phyloP scores from a whole-genome alignment of 2,329 filamentous ascomycete species.

The Phaeosphaeriaceae sp. region DNA sequence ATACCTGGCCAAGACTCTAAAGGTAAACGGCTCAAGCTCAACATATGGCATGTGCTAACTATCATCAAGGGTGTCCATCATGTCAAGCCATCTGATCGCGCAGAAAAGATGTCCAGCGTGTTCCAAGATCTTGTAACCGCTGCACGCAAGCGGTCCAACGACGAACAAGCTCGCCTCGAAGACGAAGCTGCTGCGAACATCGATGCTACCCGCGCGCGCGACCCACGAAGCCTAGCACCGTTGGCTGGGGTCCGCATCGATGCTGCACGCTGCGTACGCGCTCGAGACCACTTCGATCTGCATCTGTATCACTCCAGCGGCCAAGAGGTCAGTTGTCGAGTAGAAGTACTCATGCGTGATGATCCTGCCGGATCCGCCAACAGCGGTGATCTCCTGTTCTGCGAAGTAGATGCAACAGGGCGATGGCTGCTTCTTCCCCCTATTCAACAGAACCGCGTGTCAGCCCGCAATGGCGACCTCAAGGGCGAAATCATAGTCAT shows the following conservation, averaged over 20 bases:
- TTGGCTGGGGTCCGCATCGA: conserved; percentile 77
- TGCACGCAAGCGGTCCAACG: conserved; percentile 75
- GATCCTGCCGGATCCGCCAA: conserved; percentile 72
- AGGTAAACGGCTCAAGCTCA: conserved; percentile 56
- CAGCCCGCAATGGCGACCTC: conserved; percentile 78
- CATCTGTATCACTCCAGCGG: conserved; percentile 87
- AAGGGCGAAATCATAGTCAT: conserved; percentile 82
- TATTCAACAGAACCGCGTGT: conserved; percentile 75
- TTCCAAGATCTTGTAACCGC: conserved; percentile 80
- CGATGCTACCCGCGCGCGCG: conserved; percentile 80
- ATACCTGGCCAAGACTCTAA: conserved; percentile 83
- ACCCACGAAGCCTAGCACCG: conserved; percentile 78
- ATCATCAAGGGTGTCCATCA: conserved; percentile 62
- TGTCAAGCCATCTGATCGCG: conserved; percentile 62
- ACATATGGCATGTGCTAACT: conserved; percentile 38
- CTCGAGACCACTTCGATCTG: conserved; percentile 89
- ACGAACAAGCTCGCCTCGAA: conserved; percentile 76
- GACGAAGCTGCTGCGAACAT: conserved; percentile 88
- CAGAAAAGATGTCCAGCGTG: conserved; percentile 65
- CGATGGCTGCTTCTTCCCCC: conserved; percentile 93
- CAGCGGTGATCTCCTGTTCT: conserved; percentile 86
- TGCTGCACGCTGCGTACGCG: conserved; percentile 80
- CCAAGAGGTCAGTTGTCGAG: conserved; percentile 85
- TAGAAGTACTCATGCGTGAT: conserved; percentile 87
- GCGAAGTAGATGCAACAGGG: conserved; percentile 80